Evolutionary conservation across 129 eudicot species (phyloP).

Genomic region (Flaveria bidentis): DNA sequence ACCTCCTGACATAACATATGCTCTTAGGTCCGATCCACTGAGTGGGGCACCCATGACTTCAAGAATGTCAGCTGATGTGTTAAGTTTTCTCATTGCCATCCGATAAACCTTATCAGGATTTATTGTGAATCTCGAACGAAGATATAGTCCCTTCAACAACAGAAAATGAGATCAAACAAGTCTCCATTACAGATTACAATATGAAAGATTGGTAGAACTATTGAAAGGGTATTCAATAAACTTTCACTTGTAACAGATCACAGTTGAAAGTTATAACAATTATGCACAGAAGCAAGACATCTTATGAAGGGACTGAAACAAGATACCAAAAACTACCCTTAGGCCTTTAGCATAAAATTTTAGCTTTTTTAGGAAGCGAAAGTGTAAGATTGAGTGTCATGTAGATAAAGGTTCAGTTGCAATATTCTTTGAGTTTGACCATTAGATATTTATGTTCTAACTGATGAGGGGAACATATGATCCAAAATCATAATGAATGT

Average conservation of each 20-base stretch:
- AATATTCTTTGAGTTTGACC: neutral
- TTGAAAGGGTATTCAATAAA: neutral
- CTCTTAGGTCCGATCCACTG: constrained; percentile 87
- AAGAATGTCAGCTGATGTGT: constrained; percentile 88
- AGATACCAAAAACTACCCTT: neutral
- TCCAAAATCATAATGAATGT: neutral
- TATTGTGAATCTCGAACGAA: constrained; percentile 73
- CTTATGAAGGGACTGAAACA: neutral
- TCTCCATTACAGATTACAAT: neutral
- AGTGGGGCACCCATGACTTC: constrained; percentile 99
- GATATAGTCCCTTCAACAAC: constrained; percentile 71
- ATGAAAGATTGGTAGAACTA: neutral
- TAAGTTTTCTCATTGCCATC: constrained; percentile 91
- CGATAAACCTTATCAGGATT: constrained; percentile 94
- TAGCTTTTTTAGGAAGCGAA: neutral
- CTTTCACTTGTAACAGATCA: constrained; percentile 7
- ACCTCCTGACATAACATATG: constrained; percentile 98
- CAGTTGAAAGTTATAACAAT: neutral
- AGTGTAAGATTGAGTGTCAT: neutral
- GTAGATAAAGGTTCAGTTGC: neutral
- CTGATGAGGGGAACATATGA: neutral
- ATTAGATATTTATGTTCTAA: neutral
- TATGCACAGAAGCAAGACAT: neutral
- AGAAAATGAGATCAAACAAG: constrained; percentile 26
- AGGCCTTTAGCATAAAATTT: too few species aligned